phyloP scores from a whole-genome alignment of 2,329 filamentous ascomycete species.

The Aspergillus vadensis region DNA sequence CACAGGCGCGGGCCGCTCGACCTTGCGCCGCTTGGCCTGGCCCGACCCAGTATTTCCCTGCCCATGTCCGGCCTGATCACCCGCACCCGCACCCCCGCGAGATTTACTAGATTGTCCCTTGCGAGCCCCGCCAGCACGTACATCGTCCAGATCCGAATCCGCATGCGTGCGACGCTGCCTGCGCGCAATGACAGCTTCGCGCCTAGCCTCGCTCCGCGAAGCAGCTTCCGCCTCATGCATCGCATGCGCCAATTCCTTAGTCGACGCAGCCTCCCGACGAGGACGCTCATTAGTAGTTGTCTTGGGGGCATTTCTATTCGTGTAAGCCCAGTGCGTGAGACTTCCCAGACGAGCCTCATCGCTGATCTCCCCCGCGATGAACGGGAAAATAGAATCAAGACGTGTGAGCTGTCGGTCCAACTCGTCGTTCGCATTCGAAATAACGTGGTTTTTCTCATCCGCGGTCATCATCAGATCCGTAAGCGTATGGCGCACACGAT shows the following conservation, averaged over 20 bases:
- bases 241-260: slow-evolving; percentile 68
- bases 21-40: slow-evolving; percentile 74
- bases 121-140: slow-evolving; percentile 40
- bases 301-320: slow-evolving; percentile 69
- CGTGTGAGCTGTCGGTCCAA: slow-evolving; percentile 81
- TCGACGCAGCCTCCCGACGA: slow-evolving; percentile 74
- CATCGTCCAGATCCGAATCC: slow-evolving; percentile 80
- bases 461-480: slow-evolving; percentile 84
- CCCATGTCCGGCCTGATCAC: slow-evolving; percentile 18
- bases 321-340: slow-evolving; percentile 91
- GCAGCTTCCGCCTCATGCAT: slow-evolving; percentile 81
- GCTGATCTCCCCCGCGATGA: slow-evolving; percentile 85
- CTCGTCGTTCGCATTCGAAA: slow-evolving; percentile 87
- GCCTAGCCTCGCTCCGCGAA: slow-evolving; percentile 78
- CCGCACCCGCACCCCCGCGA: slow-evolving; percentile 31
- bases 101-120: slow-evolving; percentile 64
- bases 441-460: slow-evolving; percentile 97
- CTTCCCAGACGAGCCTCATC: slow-evolving; percentile 94
- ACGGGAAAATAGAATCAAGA: slow-evolving; percentile 82
- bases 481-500: slow-evolving; percentile 74
- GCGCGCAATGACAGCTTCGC: slow-evolving; percentile 77
- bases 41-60: slow-evolving; percentile 56
- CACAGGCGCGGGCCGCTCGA: slow-evolving; percentile 63
- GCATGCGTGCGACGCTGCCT: slow-evolving; percentile 71
- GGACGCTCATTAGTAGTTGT: slow-evolving; percentile 66